Base-by-base conservation (phyloP, 129 eudicot species). In the Tanacetum coccineum region DNA sequence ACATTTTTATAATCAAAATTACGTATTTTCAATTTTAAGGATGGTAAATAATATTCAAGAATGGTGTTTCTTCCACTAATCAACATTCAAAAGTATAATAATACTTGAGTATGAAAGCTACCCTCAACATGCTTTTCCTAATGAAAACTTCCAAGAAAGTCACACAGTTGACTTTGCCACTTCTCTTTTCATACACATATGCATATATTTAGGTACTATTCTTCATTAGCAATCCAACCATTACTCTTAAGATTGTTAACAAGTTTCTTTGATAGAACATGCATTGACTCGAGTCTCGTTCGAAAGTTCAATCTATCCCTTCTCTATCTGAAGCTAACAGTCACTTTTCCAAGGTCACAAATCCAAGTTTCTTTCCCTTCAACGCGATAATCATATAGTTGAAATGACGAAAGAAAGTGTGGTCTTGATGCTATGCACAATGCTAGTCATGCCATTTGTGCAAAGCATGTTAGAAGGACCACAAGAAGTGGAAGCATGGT, bases 401-500 rank as follows among this genome's bases (percentile, higher is more conserved):
- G 19, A 72, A 59, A 81, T 81, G 85, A 60, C 55, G 74, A 67
- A 39, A 13, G 36, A 66, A 56, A 13, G 13, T 14, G 50, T 50
- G 70, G 3, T 80, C 3, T 66, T 80, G 48, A 51, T 67, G 59
- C 36, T 81, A 46, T 81, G 72, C 47, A 13, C 66, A 21, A 25
- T 64, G 50, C 19, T 77, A n/a, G 63, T 46, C 58, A 58, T 67
- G 59, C 78, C 72, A 28, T 30, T 51, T 39, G 72, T 57, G 42
- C 74, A 30, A 12, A 73, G 82, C 66, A 12, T 56, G 14, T 9
- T 48, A 9, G 10, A 75, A 81, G 72, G 72, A 13, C 83, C 79
- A 61, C 42, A 77, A 62, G 79, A 44, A 12, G 75, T 82, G 45
- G 49, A 68, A 45, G 30, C 75, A 5, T 80, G 93, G 88, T 80